Evolutionary conservation across 2,329 filamentous ascomycete species (phyloP).

Genomic region (Triangularia setosa): DNA sequence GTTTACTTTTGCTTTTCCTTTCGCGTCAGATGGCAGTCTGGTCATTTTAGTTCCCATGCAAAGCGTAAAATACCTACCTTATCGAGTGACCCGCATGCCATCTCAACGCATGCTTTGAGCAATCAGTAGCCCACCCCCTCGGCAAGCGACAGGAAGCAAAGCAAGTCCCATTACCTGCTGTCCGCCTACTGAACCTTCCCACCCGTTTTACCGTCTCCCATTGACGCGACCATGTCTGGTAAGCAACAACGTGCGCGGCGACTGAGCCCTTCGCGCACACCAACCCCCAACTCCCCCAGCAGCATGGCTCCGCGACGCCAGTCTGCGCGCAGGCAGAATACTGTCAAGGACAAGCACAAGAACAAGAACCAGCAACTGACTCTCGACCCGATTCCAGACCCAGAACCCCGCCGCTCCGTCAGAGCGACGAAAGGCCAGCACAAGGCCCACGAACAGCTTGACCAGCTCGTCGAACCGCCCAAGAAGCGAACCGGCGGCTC

Average conservation of each 20-base stretch:
- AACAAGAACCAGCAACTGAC: constrained; percentile 21
- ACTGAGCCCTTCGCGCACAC: constrained; percentile 5
- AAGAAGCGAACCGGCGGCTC: constrained; percentile 43
- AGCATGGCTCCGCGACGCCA: constrained; percentile 11
- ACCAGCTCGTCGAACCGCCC: constrained; percentile 50
- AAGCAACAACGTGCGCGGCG: constrained; percentile 23
- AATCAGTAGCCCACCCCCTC: constrained; percentile 16
- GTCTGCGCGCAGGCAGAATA: not conserved
- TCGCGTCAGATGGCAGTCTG: constrained; percentile 8
- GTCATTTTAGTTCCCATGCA: constrained; percentile 13
- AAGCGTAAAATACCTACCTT: constrained; percentile 25
- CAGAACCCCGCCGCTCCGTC: constrained; percentile 86
- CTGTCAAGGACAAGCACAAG: not conserved
- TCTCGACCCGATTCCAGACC: constrained; percentile 38
- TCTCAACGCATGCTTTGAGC: constrained; percentile 23
- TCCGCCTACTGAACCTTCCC: not conserved
- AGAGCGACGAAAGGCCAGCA: constrained; percentile 96
- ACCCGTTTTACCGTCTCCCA: not conserved
- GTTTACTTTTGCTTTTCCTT: not conserved
- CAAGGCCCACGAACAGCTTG: constrained; percentile 78
- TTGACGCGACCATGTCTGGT: constrained; percentile 25
- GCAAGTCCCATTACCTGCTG: constrained; percentile 7
- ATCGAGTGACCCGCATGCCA: constrained; percentile 23
- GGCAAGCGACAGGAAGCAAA: constrained; percentile 13
- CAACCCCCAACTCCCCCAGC: constrained; percentile 1